Evolutionary conservation across 2,329 filamentous ascomycete species (phyloP), one percentile per base, ranked within the genome.

Genomic region (Knoxdaviesia capensis): DNA sequence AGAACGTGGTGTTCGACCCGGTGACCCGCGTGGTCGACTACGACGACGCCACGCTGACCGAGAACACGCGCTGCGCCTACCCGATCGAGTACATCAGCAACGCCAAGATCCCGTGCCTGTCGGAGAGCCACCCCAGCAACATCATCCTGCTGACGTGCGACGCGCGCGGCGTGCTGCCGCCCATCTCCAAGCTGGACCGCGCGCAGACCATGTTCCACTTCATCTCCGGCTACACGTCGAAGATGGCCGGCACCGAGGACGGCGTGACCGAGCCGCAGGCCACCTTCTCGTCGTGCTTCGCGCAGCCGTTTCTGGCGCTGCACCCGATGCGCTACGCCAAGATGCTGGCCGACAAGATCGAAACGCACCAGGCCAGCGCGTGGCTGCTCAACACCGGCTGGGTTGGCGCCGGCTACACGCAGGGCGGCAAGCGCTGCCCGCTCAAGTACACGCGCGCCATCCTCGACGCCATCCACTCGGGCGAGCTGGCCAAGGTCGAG

Each of bases 161-260:
- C 56, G 90, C 90, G 46, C 85, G 90, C 52, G 90, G 90, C 69
- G 90, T 98, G 40, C 77, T 98, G 44, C 90, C 90, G 44, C 90
- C 90, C 40, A 96, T 98, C 65, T 94, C 86, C 55, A 96, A 96
- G 73, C 80, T 98, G 59, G 77, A 81, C 69, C 75, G 80, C 49
- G 77, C 84, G 55, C 90, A 96, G 69, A 94, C 86, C 62, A 96
- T 98, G 88, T 98, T 96, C 80, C 90, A 98, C 74, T 98, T 98
- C 77, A 98, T 98, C 65, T 93, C 84, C 11, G 90, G 90, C 53
- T 98, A 98, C 74, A 98, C 90, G 49, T 96, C 88, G 58, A 98
- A 98, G 79, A 98, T 98, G 90, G 90, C 90, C 50, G 90, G 90
- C 56, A 98, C 90, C 33, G 90, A 98, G 68, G 85, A 94, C 50